A percentile compares a stretch with the other conserved stretches of the same genome.
Conservation (phyloP, 306 rosid species). For the Crotalaria pallida region DNA sequence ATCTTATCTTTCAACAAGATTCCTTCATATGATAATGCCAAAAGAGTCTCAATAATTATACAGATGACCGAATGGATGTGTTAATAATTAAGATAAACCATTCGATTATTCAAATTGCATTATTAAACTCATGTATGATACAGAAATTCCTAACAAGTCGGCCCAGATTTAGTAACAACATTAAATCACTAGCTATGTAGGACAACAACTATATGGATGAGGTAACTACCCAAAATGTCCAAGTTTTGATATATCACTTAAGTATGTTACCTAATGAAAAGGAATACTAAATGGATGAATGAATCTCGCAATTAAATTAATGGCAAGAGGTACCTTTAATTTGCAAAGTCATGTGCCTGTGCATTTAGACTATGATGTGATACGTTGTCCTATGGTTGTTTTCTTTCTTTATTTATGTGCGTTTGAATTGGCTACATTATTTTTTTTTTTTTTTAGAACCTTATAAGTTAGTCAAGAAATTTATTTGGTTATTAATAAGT, state of each 20-base stretch:
- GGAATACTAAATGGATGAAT: no score
- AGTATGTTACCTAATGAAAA: no score
- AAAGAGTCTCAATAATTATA: slow-evolving; percentile 26
- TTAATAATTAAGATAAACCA: slow-evolving; percentile 23
- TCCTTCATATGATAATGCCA: slow-evolving; percentile 46
- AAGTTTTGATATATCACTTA: neutral
- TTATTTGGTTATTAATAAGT: no score
- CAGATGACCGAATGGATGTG: slow-evolving; percentile 1
- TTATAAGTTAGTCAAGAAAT: no score
- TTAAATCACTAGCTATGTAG: neutral
- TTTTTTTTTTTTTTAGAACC: no score
- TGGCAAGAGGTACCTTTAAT: no score
- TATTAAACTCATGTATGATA: neutral
- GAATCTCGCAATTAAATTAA: no score
- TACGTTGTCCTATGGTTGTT: no score
- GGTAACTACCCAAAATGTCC: neutral
- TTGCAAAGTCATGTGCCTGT: no score
- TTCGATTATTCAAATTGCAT: slow-evolving; percentile 34
- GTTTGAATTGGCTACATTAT: no score
- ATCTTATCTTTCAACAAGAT: slow-evolving; percentile 37
- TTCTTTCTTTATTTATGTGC: no score
- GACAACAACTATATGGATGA: slow-evolving; percentile 24
- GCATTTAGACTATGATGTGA: no score
- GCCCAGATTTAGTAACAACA: slow-evolving; percentile 1
- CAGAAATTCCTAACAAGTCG: slow-evolving; percentile 27